Evolutionary conservation across 768 basidiomycete genomes (phyloP), one percentile per base, ranked within the genome.

Genomic region (Chlorophyllum brunneum): DNA sequence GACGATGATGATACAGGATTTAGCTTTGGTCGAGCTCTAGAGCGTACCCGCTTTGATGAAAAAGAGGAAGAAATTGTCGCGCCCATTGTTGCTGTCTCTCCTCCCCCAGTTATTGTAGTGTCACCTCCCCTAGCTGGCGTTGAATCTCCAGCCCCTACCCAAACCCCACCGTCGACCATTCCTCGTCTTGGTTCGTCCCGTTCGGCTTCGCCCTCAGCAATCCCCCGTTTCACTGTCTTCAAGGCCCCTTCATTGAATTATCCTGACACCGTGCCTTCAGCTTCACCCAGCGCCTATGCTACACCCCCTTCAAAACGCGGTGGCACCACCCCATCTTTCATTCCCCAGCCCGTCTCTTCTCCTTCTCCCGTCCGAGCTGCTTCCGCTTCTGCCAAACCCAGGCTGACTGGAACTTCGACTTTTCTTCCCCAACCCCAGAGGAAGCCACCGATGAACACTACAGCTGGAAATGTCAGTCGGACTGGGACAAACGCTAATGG

Each of bases 231-330:
- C 16, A 46, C 56, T 38, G 60, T 62, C 18, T 67, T 68, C 18
- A 63, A 69, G 45, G 70, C 71, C 33, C 61, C 66, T 11, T 68
- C 70, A 23, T 61, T 74, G 31, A 24, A 15, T 47, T 42, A 18
- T 10, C 40, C 33, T 34, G 43, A 36, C 42, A 23, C 48, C 15
- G 15, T 30, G 10, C 6, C 58, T 4, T 46, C 65, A 42, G 57
- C 13, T 40, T 58, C 65, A 18, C 56, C 62, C 20, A 71, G 55
- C 61, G 59, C 68, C 4, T 77, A 74, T 58, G 64, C 70, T 16
- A 82, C 81, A 0, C 79, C 81, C 37, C 78, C 82, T 3, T 69
- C 67, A 20, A 83, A 80, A 65, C 80, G 79, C 51, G 73, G 70
- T 5, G 72, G 73, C 15, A 59, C 63, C 4, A 60, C 68, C 30